These are phyloP conservation scores for Neonothopanus nambi DNA, from an alignment of 1,284 basidiomycete species.

Conservation along the genomic window DNA sequence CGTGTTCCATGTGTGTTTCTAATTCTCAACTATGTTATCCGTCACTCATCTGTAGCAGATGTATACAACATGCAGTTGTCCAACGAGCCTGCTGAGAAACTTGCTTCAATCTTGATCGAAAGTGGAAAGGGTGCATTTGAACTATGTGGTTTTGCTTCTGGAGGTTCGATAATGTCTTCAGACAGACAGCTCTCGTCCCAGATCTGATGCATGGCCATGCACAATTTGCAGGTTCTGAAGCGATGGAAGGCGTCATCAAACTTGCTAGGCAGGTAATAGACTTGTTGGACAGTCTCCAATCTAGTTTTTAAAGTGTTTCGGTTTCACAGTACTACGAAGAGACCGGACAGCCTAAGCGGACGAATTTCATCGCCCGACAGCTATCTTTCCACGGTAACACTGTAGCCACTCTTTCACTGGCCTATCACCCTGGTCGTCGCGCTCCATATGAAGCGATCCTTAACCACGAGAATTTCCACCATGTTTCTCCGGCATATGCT, in stretches of 20 bases:
- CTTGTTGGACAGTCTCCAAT: not conserved
- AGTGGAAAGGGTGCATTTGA: constrained; percentile 74
- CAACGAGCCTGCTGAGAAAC: constrained; percentile 74
- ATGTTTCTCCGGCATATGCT: constrained; percentile 85
- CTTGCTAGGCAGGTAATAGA: constrained; percentile 66
- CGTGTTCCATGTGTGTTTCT: constrained; percentile 64
- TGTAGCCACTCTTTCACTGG: constrained; percentile 65
- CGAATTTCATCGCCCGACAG: constrained; percentile 77
- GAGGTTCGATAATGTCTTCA: constrained; percentile 46
- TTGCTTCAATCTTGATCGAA: constrained; percentile 63
- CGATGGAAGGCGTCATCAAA: constrained; percentile 82
- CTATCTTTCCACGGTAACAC: constrained; percentile 88
- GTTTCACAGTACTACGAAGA: constrained; percentile 64
- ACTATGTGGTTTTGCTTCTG: constrained; percentile 66
- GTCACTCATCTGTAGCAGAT: constrained; percentile 43
- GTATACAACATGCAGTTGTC: constrained; percentile 82
- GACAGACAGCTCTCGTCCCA: not conserved
- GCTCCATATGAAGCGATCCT: constrained; percentile 67
- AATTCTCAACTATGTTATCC: not conserved
- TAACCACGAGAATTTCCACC: constrained; percentile 66
- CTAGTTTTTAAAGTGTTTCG: constrained; percentile 14
- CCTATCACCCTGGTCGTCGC: constrained; percentile 64
- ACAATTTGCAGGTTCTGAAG: constrained; percentile 85
- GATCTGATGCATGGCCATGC: constrained; percentile 7
- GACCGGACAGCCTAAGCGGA: constrained; percentile 64